phyloP scores from a whole-genome alignment of 371 early-diverging fungal genomes.

The Mucor saturninus region DNA sequence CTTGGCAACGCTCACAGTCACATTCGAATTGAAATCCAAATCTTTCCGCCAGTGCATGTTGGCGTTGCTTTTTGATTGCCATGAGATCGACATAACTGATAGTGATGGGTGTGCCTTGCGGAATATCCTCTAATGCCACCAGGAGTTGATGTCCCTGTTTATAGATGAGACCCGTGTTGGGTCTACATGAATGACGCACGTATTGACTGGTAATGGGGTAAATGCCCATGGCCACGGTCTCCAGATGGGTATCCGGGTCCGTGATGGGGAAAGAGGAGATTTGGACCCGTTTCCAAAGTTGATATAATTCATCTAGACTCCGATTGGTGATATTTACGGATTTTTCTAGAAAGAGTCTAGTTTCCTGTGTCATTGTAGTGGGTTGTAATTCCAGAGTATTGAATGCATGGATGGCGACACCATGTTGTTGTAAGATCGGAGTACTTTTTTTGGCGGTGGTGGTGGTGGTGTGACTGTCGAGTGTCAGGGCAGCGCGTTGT shows the following conservation, averaged over 20 bases:
- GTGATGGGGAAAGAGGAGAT: constrained; percentile 16
- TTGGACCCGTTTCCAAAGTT: constrained; percentile 30
- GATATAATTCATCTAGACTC: background rate
- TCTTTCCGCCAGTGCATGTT: constrained; percentile 46
- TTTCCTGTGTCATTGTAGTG: background rate
- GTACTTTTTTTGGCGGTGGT: background rate
- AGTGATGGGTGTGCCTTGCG: constrained; percentile 68
- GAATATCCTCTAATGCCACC: constrained; percentile 66
- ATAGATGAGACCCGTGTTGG: constrained; percentile 72
- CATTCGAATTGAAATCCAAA: constrained; percentile 36
- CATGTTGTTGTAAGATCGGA: background rate
- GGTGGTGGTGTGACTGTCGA: constrained; percentile 34
- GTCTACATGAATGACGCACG: constrained; percentile 83
- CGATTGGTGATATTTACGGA: background rate
- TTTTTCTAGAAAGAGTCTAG: background rate
- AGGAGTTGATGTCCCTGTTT: constrained; percentile 48
- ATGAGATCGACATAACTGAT: constrained; percentile 77
- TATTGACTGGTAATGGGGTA: constrained; percentile 74
- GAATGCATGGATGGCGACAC: constrained; percentile 5
- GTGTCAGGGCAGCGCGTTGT: constrained; percentile 41
- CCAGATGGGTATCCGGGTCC: constrained; percentile 58
- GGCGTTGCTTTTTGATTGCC: constrained; percentile 57
- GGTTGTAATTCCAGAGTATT: constrained; percentile 2
- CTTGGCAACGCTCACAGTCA: constrained; percentile 32
- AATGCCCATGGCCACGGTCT: constrained; percentile 69